Base-by-base conservation (phyloP, 331 rosid species). In the Rhamnella rubrinervis region DNA sequence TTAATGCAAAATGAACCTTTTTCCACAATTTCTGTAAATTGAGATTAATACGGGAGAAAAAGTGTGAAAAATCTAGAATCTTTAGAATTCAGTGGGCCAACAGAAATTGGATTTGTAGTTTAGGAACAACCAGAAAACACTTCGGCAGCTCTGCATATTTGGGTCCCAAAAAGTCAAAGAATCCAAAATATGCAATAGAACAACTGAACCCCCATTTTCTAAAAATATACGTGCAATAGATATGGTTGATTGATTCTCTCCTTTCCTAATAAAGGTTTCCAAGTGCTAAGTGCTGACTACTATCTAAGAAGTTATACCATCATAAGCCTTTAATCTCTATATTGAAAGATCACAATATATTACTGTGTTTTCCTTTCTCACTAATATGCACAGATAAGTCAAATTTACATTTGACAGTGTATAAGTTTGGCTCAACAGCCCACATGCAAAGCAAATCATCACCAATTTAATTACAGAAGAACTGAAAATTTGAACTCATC, bases 131-230 rank as follows among this genome's bases (percentile, higher is more conserved):
- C 7, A 17, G 26, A 44, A 31, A 26, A 26, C 38, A 15, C 6
- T 26, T 9, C 1, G 23, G 26, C 11, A 18, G 35, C n/a, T 6
- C 28, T 12, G 65, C 19, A 13, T 31, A 25, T 7, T 6, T 47
- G 28, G 17, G 39, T 70, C 37, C 3, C 49, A 47, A 59, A 20
- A 46, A 70, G 59, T 28, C 67, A 59, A 31, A 4, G 38, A 69
- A 15, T 18, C 63, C 17, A 49, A 25, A 49, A 18, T 57, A 23
- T 40, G 68, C 38, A 39, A 50, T 17, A 14, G 67, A 62, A 40
- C 52, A 40, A 62, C 20, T 41, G 25, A 8, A 35, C 23, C 53
- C 20, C n/a, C 52, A 68, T 16, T 57, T 63, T 10, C 8, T 41
- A 23, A 40, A 56, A 39, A 19, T 13, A 19, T 8, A 6, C 11